A percentile compares a stretch with the other conserved stretches of the same genome.
Conservation (phyloP, 495 filamentous ascomycete genomes). For the Aspergillus asperescens region DNA sequence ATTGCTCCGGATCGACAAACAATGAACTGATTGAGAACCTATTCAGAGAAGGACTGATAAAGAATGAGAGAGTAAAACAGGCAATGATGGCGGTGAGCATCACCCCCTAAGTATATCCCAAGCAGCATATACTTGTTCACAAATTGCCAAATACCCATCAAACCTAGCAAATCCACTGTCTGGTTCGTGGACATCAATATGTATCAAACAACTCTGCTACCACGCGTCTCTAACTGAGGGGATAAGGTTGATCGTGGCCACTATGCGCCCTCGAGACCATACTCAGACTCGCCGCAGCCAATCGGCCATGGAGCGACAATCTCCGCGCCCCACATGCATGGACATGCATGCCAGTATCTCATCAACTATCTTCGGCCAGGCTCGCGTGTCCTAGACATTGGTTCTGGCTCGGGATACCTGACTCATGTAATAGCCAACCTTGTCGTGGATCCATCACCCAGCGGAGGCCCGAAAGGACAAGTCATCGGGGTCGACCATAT, state of each 20-base stretch:
- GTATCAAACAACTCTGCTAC: neutral
- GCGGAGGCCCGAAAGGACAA: slow-evolving; percentile 38
- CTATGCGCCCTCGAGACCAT: slow-evolving; percentile 68
- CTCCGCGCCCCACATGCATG: slow-evolving; percentile 97
- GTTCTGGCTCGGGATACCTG: slow-evolving; percentile 85
- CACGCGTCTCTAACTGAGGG: slow-evolving; percentile 11
- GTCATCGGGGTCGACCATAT: slow-evolving; percentile 91
- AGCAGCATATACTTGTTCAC: neutral
- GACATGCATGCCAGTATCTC: slow-evolving; percentile 64
- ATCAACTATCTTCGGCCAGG: slow-evolving; percentile 53
- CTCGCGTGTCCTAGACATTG: slow-evolving; percentile 74
- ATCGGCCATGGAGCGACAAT: slow-evolving; percentile 91
- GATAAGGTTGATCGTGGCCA: slow-evolving; percentile 81
- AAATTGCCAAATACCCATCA: too few species aligned
- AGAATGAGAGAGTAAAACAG: slow-evolving; percentile 58
- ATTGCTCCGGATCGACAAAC: slow-evolving; percentile 74
- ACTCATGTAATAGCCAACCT: slow-evolving; percentile 86
- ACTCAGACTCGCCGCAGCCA: slow-evolving; percentile 83
- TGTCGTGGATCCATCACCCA: slow-evolving; percentile 44
- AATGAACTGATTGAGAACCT: slow-evolving; percentile 74
- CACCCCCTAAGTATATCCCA: neutral
- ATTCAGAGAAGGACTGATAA: slow-evolving; percentile 64
- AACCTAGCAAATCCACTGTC: too few species aligned
- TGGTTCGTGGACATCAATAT: neutral
- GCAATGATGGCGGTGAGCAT: slow-evolving; percentile 69